A percentile compares a stretch with the other conserved stretches of the same genome.
Evolutionary conservation across 2,329 filamentous ascomycete species (phyloP).

Genomic region (Talaromyces albobiverticillius): DNA sequence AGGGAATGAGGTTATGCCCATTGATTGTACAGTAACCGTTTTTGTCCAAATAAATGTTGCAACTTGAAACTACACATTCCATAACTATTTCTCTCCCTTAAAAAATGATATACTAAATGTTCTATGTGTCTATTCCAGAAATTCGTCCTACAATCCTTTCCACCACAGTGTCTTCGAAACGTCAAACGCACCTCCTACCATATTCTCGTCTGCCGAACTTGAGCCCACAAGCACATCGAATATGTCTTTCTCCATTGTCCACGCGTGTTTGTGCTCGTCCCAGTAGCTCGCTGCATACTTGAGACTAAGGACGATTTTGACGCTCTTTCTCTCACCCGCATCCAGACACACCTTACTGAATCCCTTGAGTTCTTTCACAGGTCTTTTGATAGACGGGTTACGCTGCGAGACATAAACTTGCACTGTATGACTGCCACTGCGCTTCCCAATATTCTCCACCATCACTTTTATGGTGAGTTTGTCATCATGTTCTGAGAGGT

Average conservation of each 20-base stretch:
- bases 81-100: too few relatives aligned
- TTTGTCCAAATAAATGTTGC: too few relatives aligned
- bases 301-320: not conserved
- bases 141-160: slow-evolving; percentile 22
- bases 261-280: not conserved
- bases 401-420: slow-evolving; percentile 51
- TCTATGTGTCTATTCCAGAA: too few relatives aligned
- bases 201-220: not conserved
- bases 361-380: slow-evolving; percentile 44
- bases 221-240: not conserved
- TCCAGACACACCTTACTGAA: slow-evolving; percentile 34
- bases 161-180: not conserved
- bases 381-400: slow-evolving; percentile 29
- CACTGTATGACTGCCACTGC: slow-evolving; percentile 53
- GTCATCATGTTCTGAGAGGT: slow-evolving; percentile 37
- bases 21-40: too few relatives aligned
- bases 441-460: slow-evolving; percentile 54
- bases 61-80: too few relatives aligned
- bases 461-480: slow-evolving; percentile 44
- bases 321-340: not conserved
- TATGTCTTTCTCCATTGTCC: not conserved
- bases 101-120: too few relatives aligned
- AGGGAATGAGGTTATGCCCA: too few relatives aligned
- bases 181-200: not conserved
- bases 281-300: not conserved